Base-by-base conservation (phyloP, 495 filamentous ascomycete species). In the Parathielavia appendiculata region DNA sequence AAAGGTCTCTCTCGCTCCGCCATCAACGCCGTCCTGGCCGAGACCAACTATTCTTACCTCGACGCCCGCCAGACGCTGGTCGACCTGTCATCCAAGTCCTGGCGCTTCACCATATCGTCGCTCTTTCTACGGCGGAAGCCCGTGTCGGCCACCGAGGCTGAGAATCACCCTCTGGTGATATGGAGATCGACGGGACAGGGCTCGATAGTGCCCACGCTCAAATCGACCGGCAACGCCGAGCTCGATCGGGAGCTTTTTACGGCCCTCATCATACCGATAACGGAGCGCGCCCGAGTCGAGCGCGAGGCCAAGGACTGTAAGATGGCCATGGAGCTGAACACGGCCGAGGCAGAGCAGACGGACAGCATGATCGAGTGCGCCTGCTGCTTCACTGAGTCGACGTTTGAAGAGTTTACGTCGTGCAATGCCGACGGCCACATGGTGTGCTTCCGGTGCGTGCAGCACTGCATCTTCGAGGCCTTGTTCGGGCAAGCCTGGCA, bases 401-500 rank as follows among this genome's bases (percentile, higher is more conserved):
- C 88, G 0, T 95, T 95, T 62, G 89, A 97, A 68, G 85, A 90
- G 69, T 80, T 95, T 20, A 82, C 89, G 9, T 81, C 85, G 1
- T 98, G 93, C 66, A 82, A 75, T 62, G 71, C 78, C 39, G 78
- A 81, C 32, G 83, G 82, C 20, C 93, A 98, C 75, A 80, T 91
- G 66, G 81, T 96, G 58, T 98, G 93, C 75, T 89, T 89, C 68
- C 77, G 78, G 22, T 98, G 93, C 66, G 84, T 98, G 26, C 83
- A 84, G 53, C 82, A 85, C 55, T 85, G 89, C 41, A 79, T 90
- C 34, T 83, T 84, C 41, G 92, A 96, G 69, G 90, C 90, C 9
- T 69, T 98, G 0, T 98, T 92, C 71, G 93, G 93, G 0, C 93
- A 98, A 67, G 89, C 89, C 36, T 95, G 91, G 91, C 79, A 80